Evolutionary conservation across 2,329 filamentous ascomycete species (phyloP).

Genomic region (Aspergillus tanneri): DNA sequence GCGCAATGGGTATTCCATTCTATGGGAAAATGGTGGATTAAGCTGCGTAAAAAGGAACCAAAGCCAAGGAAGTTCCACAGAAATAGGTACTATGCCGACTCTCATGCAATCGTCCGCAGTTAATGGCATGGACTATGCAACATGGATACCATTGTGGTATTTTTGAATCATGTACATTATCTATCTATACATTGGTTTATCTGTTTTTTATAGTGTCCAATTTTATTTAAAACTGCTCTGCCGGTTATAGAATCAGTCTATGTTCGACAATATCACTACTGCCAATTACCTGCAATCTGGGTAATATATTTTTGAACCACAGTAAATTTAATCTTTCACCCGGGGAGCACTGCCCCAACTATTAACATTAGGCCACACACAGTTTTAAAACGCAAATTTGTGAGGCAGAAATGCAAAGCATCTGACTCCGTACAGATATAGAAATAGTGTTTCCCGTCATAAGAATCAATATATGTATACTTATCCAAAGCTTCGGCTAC

Average conservation of each 20-base stretch:
- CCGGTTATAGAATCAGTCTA: not conserved
- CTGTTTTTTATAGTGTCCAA: constrained; percentile 15
- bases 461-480: constrained; percentile 8
- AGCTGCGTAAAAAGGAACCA: too few species aligned
- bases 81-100: too few species aligned
- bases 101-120: not conserved
- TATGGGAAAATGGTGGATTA: constrained; percentile 68
- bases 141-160: constrained; percentile 12
- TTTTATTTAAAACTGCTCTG: not conserved
- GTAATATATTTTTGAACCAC: too few species aligned
- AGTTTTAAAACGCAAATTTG: not conserved
- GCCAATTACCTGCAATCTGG: too few species aligned
- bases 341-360: too few species aligned
- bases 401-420: not conserved
- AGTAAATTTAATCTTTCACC: too few species aligned
- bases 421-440: not conserved
- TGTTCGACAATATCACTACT: too few species aligned
- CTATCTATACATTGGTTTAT: constrained; percentile 10
- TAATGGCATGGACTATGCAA: constrained; percentile 15
- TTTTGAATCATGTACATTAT: constrained; percentile 21
- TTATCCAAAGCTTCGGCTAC: constrained; percentile 5
- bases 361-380: not conserved
- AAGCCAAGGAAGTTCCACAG: too few species aligned
- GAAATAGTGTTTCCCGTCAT: too few species aligned
- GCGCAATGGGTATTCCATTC: constrained; percentile 74